Evolutionary conservation across 345 rosid genomes (phyloP).

Genomic region (Ricinus communis): DNA sequence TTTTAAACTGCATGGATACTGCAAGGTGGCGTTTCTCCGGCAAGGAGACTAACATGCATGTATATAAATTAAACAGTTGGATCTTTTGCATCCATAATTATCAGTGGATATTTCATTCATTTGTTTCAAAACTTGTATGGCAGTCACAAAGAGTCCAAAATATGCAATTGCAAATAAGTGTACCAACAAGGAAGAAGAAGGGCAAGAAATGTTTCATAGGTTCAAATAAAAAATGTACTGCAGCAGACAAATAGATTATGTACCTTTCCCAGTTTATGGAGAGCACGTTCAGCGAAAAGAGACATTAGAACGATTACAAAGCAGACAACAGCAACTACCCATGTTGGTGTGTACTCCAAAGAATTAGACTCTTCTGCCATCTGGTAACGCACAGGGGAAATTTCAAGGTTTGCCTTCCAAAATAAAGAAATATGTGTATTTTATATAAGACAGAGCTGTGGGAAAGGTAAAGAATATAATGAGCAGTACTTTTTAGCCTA

Average conservation of each 20-base stretch:
- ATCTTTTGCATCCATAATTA: no score
- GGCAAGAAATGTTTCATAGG: neutral
- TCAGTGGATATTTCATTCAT: no score
- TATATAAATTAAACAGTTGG: no score
- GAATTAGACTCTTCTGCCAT: slow-evolving; percentile 29
- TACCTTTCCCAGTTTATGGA: slow-evolving; percentile 80
- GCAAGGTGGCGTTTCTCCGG: no score
- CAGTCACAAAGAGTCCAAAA: no score
- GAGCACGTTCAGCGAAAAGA: slow-evolving; percentile 66
- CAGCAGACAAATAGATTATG: neutral
- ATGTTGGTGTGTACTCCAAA: slow-evolving; percentile 70
- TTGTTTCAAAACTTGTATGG: no score
- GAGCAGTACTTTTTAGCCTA: neutral
- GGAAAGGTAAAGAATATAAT: slow-evolving; percentile 7
- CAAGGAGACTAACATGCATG: no score
- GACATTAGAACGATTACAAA: slow-evolving; percentile 65
- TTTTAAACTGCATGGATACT: no score
- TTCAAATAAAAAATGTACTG: neutral
- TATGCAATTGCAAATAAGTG: no score
- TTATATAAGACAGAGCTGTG: neutral
- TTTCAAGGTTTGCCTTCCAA: neutral
- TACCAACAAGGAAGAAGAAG: neutral
- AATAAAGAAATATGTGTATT: neutral
- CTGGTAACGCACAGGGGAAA: neutral
- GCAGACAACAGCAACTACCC: slow-evolving; percentile 81